Base-by-base conservation (phyloP, 352 stramenopile genomes). In the Pythium guiyangense region DNA sequence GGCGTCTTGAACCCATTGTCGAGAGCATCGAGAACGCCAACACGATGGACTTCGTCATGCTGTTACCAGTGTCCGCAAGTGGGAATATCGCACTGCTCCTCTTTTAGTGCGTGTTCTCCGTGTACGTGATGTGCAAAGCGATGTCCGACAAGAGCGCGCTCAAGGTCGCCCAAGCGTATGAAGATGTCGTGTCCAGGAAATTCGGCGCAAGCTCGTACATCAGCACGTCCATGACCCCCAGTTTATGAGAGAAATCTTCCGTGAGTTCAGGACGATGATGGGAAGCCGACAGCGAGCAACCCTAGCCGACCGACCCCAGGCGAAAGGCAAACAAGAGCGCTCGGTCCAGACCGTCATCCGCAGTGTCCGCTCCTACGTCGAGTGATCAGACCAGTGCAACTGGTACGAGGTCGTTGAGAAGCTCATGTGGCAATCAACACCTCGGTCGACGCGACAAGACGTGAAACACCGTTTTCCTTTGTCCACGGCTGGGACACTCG, bases 211-310 rank as follows among this genome's bases (percentile, higher is more conserved):
- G 55, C 20, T 34, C 56, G 0, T 4, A 61, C 15, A 66, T 73
- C 17, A 49, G 61, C 29, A 34, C n/a, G 66, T 70, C n/a, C 62
- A 59, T 6, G 66, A 74, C 12, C 60, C 63, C 1, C 10, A 48
- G 4, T 78, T 70, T 44, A 70, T 78, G 63, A 62, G 54, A 20
- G 54, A 60, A 14, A 57, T 71, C 2, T 78, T 78, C 51, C 18
- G 42, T 0, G 46, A 47, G 15, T 75, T 73, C 27, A 20, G 43
- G 3, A 22, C 59, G 0, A 70, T 79, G 57, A 45, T 73, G 20
- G 46, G 54, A 4, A 64, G 55, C 1, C 45, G 29, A 4, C 29
- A 34, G 29, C 29, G 29, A 34, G 29, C 29, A 4, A 34, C 29
- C 8, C 29, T 34, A 9, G 29, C 29, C 0, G 71, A 76, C 29